A percentile compares a stretch with the other conserved stretches of the same genome.
These are phyloP conservation scores for Elongisporangium undulatum DNA, from an alignment of 352 stramenopile genomes.

Conservation along the genomic window DNA sequence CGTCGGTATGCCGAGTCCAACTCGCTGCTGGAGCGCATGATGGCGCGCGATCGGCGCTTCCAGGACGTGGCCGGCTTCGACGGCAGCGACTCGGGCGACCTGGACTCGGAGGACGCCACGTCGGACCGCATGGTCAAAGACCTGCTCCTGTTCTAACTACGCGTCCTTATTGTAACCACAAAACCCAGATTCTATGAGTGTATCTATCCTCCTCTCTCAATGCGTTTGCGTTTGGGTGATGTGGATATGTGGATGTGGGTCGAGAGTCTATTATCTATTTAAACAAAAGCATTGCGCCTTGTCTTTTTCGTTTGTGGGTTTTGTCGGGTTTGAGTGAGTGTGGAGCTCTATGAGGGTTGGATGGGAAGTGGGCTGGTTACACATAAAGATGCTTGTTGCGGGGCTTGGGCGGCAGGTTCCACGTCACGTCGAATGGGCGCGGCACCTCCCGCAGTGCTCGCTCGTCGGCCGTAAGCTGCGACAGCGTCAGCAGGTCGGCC, in stretches of 20 bases:
- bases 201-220: not conserved
- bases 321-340: slow-evolving; percentile 3
- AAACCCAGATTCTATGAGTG: not conserved
- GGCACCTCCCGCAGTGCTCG: slow-evolving; percentile 31
- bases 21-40: slow-evolving; percentile 75
- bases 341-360: not conserved
- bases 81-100: slow-evolving; percentile 22
- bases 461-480: slow-evolving; percentile 29
- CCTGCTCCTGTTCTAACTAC: slow-evolving; percentile 72
- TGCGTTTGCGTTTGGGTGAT: not conserved
- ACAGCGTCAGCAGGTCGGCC: slow-evolving; percentile 28
- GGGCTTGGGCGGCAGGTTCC: slow-evolving; percentile 42
- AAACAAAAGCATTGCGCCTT: slow-evolving; percentile 9
- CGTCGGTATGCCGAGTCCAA: slow-evolving; percentile 84
- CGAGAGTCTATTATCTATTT: slow-evolving; percentile 16
- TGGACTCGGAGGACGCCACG: slow-evolving; percentile 55
- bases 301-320: slow-evolving; percentile 5
- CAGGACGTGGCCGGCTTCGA: slow-evolving; percentile 38
- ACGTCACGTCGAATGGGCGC: slow-evolving; percentile 75
- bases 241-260: slow-evolving; percentile 4
- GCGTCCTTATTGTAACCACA: not conserved
- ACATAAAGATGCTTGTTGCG: slow-evolving; percentile 83
- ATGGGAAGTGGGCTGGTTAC: slow-evolving; percentile 18
- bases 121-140: slow-evolving; percentile 86
- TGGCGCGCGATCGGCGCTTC: slow-evolving; percentile 76